Base-by-base conservation (phyloP, 768 basidiomycete genomes). In the Phlegmacium glaucopus region DNA sequence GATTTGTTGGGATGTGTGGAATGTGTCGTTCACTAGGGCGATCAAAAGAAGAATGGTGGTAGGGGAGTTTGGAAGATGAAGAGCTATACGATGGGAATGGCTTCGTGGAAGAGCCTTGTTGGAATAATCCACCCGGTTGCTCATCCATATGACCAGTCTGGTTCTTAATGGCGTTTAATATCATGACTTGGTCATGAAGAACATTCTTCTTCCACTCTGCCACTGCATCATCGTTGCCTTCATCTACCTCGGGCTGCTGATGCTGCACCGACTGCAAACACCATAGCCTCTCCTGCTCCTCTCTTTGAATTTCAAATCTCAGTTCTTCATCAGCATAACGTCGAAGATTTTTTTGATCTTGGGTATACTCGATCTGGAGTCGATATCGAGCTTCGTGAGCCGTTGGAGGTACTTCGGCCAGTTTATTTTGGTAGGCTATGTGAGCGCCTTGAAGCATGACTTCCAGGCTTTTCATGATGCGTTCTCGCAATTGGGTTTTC, bases 381-480 rank as follows among this genome's bases (percentile, higher is more conserved):
- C 49, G 42, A 35, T 58, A 49, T 9, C 60, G 58, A 22, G 44
- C 42, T 28, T 54, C 51, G 6, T 52, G 3, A 40, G 52, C 44
- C 3, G 55, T 42, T 3, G 49, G 29, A 7, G 45, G 43, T 30
- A 44, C 52, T 26, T 54, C 45, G 6, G 48, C 41, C 25, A 61
- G 25, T 38, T 57, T 57, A 16, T 37, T 47, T 40, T 61, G 52
- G 46, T 60, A 60, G 22, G 60, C 52, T 3, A 35, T 44, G 16
- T 56, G 50, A 15, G 55, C 53, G 26, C 61, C 55, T 25, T 49
- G 46, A 1, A 64, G 50, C 37, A 58, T 49, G 25, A 46, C 46
- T n/a, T 61, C 59, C 22, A 62, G 53, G 44, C 60, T 59, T 15
- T 56, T 54, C 55, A 56, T 57, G 44, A 64, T 49, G n/a, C 57